Evolutionary conservation across 441 rosid species (phyloP).

Genomic region (Erysimum cheiri): DNA sequence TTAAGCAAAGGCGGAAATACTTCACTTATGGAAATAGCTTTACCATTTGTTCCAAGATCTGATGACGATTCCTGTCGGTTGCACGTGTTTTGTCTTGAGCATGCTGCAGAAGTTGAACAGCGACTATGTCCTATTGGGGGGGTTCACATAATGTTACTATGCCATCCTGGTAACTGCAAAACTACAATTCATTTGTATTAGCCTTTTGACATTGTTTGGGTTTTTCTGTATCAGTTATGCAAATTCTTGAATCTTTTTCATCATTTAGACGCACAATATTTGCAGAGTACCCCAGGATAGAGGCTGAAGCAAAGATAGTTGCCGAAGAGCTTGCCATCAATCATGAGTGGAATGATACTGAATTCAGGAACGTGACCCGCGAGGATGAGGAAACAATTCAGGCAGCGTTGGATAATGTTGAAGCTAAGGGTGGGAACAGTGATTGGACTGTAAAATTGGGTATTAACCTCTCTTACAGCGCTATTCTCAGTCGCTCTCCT

Average conservation of each 20-base stretch:
- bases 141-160: slow-evolving; percentile 73
- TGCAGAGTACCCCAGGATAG: slow-evolving; percentile 93
- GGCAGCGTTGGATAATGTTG: slow-evolving; percentile 78
- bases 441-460: slow-evolving; percentile 98
- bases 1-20: slow-evolving; percentile 28
- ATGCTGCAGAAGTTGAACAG: slow-evolving; percentile 92
- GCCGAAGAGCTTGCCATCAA: slow-evolving; percentile 80
- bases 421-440: slow-evolving; percentile 77
- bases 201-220: not conserved
- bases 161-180: slow-evolving; percentile 79
- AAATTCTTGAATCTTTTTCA: slow-evolving; percentile 18
- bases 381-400: slow-evolving; percentile 81
- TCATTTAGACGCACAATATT: slow-evolving; percentile 6
- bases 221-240: slow-evolving; percentile 12
- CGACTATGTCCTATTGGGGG: slow-evolving; percentile 82
- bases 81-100: slow-evolving; percentile 97
- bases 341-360: slow-evolving; percentile 61
- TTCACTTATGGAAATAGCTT: slow-evolving; percentile 35
- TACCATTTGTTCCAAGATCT: slow-evolving; percentile 53
- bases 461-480: slow-evolving; percentile 88
- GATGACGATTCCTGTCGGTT: slow-evolving; percentile 82
- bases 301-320: slow-evolving; percentile 79
- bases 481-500: slow-evolving; percentile 79
- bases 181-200: slow-evolving; percentile 4
- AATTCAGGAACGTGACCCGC: slow-evolving; percentile 63